These are phyloP conservation scores for Leishmania martiniquensis DNA, from an alignment of 208 protist species.

Conservation along the genomic window DNA sequence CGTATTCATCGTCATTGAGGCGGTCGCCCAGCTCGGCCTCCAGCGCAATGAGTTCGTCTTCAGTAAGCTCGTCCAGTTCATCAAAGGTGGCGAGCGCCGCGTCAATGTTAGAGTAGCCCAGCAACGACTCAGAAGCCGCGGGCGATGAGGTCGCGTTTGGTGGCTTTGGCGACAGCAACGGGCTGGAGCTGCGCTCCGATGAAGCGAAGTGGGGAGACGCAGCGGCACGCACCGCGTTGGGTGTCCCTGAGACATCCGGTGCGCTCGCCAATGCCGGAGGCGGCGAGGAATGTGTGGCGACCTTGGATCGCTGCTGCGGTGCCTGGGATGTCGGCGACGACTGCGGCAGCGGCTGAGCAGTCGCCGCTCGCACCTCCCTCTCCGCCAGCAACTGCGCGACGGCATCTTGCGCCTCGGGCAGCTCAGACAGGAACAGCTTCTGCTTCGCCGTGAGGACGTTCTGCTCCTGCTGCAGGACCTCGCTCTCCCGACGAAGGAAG, in stretches of 20 bases:
- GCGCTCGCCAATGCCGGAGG: neutral
- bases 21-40: constrained; percentile 69
- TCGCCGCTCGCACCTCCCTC: constrained; percentile 25
- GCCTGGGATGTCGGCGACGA: neutral
- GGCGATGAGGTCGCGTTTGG: neutral
- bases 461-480: constrained; percentile 67
- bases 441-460: constrained; percentile 43
- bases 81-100: constrained; percentile 62
- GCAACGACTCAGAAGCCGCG: neutral
- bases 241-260: neutral
- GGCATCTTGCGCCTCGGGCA: constrained; percentile 60
- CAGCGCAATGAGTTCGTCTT: constrained; percentile 81
- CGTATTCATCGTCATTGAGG: constrained; percentile 73
- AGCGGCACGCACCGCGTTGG: neutral
- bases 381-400: constrained; percentile 48
- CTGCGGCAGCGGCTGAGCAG: constrained; percentile 9
- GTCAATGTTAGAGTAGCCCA: constrained; percentile 26
- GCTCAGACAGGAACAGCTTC: constrained; percentile 69
- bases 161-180: neutral
- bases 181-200: neutral
- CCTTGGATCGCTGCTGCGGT: neutral
- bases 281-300: neutral
- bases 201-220: neutral
- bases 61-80: constrained; percentile 76
- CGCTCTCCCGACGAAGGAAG: constrained; percentile 73